Base-by-base conservation (phyloP, 1,284 basidiomycete genomes). In the Exobasidium rhododendri region DNA sequence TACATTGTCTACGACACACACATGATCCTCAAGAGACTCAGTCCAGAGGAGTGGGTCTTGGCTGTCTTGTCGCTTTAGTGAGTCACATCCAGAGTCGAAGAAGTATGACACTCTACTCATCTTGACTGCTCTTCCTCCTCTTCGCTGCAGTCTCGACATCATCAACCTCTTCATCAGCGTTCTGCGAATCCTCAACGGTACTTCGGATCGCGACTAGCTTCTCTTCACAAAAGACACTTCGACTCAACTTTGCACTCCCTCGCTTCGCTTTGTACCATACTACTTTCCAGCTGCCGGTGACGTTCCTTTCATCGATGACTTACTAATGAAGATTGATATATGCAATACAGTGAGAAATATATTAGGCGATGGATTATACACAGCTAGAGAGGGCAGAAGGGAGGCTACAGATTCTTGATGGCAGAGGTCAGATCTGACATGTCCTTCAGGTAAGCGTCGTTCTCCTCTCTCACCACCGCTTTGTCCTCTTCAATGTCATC, bases 11-110 rank as follows among this genome's bases (percentile, higher is more conserved):
- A 88, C 75, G 91, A 94, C 67, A 94, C 92, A 1, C 90, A 88
- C 80, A 79, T 87, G 64, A 91, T 94, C 81, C 90, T 47, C 35
- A 86, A 85, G 66, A 85, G 86, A 59, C 82, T 93, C 35, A 89
- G 88, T 13, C 89, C 90, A 0, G 91, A 93, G 68, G 92, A 94
- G 77, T 93, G 86, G 81, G 91, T 93, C 65, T 83, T 92, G 82
- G 91, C 87, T 53, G 85, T 89, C 50, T 88, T 94, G 78, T 89
- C 86, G 68, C 86, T 94, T 43, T 94, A 55, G 47, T 50, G 47
- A 50, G 47, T 50, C 7, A 20, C 7, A 26, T 64, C 64, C 56
- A 45, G 67, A 31, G n/a, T n/a, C n/a, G n/a, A n/a, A n/a, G n/a
- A n/a, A n/a, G n/a, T n/a, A n/a, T n/a, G n/a, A n/a, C n/a, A n/a